A percentile compares a stretch with the other conserved stretches of the same genome.
These are phyloP conservation scores for Phoma sp. DNA, from an alignment of 2,329 filamentous ascomycete species.

Conservation along the genomic window DNA sequence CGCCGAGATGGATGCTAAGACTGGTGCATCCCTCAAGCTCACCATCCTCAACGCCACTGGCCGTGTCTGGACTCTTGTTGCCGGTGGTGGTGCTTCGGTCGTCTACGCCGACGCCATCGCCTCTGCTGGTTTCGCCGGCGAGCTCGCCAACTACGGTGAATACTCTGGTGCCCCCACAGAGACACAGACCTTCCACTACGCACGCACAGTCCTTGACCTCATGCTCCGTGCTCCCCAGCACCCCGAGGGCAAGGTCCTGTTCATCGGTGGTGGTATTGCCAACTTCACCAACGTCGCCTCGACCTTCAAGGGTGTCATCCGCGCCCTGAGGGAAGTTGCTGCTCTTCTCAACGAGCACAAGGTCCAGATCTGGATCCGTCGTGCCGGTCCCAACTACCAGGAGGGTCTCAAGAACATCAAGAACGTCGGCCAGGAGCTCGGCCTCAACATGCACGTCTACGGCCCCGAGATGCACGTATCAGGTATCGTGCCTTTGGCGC, in stretches of 20 bases:
- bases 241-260: constrained; percentile 95
- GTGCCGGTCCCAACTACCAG: constrained; percentile 97
- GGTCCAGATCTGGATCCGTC: constrained; percentile 94
- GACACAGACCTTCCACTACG: constrained; percentile 99
- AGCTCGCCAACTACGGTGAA: constrained; percentile 99
- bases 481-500: constrained; percentile 92
- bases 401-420: constrained; percentile 99
- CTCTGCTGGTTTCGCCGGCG: constrained; percentile 90
- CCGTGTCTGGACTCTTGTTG: constrained; percentile 97
- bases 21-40: constrained; percentile 96
- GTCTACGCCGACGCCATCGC: constrained; percentile 99
- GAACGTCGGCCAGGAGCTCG: constrained; percentile 90
- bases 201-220: constrained; percentile 93
- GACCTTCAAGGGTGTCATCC: constrained; percentile 99
- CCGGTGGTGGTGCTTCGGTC: constrained; percentile 98
- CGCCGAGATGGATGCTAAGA: constrained; percentile 98
- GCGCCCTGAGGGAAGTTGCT: constrained; percentile 89
- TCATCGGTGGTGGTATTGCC: constrained; percentile 99
- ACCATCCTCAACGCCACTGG: constrained; percentile 92
- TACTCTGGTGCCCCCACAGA: constrained; percentile 99
- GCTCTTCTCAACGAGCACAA: constrained; percentile 92
- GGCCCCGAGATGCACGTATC: constrained; percentile 87
- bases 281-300: constrained; percentile 99
- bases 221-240: constrained; percentile 90
- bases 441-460: constrained; percentile 92